phyloP scores from a whole-genome alignment of 495 filamentous ascomycete species.

The Geopyxis carbonaria region DNA sequence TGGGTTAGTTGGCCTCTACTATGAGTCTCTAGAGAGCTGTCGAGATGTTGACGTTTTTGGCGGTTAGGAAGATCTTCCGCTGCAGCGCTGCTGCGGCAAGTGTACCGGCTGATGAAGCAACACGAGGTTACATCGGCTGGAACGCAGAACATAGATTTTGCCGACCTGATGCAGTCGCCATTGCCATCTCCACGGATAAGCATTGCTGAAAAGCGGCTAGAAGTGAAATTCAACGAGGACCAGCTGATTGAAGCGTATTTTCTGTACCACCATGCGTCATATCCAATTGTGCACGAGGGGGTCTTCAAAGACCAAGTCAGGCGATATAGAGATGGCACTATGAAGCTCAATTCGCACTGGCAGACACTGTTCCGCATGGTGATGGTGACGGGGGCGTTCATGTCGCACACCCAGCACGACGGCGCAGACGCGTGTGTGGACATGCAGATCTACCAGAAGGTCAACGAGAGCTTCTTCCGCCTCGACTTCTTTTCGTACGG shows the following conservation, averaged over 20 bases:
- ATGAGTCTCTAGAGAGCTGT: not conserved
- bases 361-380: slow-evolving; percentile 37
- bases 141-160: slow-evolving; percentile 3
- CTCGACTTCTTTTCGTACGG: slow-evolving; percentile 19
- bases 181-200: slow-evolving; percentile 21
- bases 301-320: slow-evolving; percentile 33
- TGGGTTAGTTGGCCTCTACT: slow-evolving; percentile 16
- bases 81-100: slow-evolving; percentile 14
- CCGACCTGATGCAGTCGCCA: slow-evolving; percentile 18
- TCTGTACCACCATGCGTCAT: slow-evolving; percentile 34
- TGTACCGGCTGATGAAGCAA: slow-evolving; percentile 10
- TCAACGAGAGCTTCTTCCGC: slow-evolving; percentile 2
- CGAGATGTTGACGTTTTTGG: slow-evolving; percentile 4
- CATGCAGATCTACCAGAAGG: slow-evolving; percentile 30
- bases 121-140: slow-evolving; percentile 5
- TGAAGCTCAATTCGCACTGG: slow-evolving; percentile 33
- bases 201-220: slow-evolving; percentile 1
- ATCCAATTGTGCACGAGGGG: slow-evolving; percentile 37
- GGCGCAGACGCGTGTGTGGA: slow-evolving; percentile 35
- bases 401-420: slow-evolving; percentile 25
- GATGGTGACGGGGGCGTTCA: slow-evolving; percentile 36
- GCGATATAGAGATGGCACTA: slow-evolving; percentile 19
- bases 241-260: slow-evolving; percentile 37
- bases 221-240: slow-evolving; percentile 7
- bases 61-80: slow-evolving; percentile 16